Evolutionary conservation across 2,329 filamentous ascomycete species (phyloP).

Genomic region (Diaporthe ampelina): DNA sequence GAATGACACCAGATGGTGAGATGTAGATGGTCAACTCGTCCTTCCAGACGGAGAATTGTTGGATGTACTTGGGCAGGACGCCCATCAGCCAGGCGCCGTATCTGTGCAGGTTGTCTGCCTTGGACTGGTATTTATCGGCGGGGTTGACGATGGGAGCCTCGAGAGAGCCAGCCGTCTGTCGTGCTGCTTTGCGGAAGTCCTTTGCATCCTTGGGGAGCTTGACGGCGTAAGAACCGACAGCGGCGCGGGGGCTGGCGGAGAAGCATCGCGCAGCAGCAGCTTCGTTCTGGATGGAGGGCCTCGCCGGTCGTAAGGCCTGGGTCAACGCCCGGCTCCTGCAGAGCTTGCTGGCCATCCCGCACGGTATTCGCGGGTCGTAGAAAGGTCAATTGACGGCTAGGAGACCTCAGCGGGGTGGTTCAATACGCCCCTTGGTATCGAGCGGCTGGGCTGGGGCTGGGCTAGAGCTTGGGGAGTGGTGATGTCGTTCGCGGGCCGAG

Average conservation of each 20-base stretch:
- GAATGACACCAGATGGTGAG: slow-evolving; percentile 87
- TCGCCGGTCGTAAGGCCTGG: slow-evolving; percentile 68
- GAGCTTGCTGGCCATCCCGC: slow-evolving; percentile 72
- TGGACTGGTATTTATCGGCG: slow-evolving; percentile 90
- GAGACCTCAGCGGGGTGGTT: slow-evolving; percentile 29
- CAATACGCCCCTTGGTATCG: background rate
- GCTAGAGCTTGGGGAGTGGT: slow-evolving; percentile 34
- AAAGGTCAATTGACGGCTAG: slow-evolving; percentile 60
- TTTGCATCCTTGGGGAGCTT: slow-evolving; percentile 71
- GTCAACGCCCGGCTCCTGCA: slow-evolving; percentile 69
- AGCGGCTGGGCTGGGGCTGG: slow-evolving; percentile 3
- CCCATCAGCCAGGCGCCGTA: slow-evolving; percentile 98
- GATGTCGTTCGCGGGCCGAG: slow-evolving; percentile 38
- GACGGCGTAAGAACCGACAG: slow-evolving; percentile 59
- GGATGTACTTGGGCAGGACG: slow-evolving; percentile 96
- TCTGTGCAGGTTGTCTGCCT: slow-evolving; percentile 88
- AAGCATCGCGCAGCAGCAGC: slow-evolving; percentile 63
- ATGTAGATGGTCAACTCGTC: slow-evolving; percentile 98
- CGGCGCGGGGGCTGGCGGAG: slow-evolving; percentile 60
- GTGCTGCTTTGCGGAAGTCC: slow-evolving; percentile 77
- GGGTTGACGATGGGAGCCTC: slow-evolving; percentile 89
- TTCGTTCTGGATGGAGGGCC: slow-evolving; percentile 58
- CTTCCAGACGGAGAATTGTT: slow-evolving; percentile 99
- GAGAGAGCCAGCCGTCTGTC: slow-evolving; percentile 72
- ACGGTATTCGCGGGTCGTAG: slow-evolving; percentile 47